Evolutionary conservation across 1,284 basidiomycete genomes (phyloP), one percentile per base, ranked within the genome.

Genomic region (Cutaneotrichosporon mucoides): DNA sequence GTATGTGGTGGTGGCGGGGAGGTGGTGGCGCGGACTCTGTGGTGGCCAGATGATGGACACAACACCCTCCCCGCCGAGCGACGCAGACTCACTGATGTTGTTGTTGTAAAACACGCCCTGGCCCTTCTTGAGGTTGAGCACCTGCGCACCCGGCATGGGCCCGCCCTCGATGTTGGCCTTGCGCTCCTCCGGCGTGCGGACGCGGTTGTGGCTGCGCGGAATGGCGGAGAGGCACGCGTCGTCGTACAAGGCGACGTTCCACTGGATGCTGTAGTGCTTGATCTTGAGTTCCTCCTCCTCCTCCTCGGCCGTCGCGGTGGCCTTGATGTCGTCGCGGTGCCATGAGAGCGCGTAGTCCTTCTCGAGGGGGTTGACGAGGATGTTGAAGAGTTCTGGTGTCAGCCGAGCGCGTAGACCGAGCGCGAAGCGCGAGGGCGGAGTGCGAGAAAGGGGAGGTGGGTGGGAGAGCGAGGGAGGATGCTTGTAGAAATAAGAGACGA

Each of bases 91-190:
- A 36, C 91, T 78, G 63, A 91, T 88, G 68, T 91, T 88, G 68
- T 84, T 86, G 70, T 89, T 89, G 75, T 91, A 91, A 73, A 90
- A 90, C 11, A 88, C 87, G 0, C 86, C 87, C 64, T 92, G 86
- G 0, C 89, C 89, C 1, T 81, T 81, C 70, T 86, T 81, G 4
- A 91, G 79, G 0, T 76, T 75, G 34, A 90, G 82, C 33, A 77
- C 80, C 10, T 87, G 79, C 1, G 83, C 81, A 2, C 86, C 86
- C 0, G 88, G 88, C 88, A 90, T 89, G 64, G 86, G 76, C 3
- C 68, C 68, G 0, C 85, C 88, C 35, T 82, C 82, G 50, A 79
- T 75, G 7, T 82, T 86, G 62, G 73, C 82, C 35, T 84, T 73
- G 16, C 86, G 81, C 68, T 92, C 89, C 49, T 78, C 84, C 1